A percentile compares a stretch with the other conserved stretches of the same genome.
These are phyloP conservation scores for Ormosia emarginata DNA, from an alignment of 306 rosid genomes.

Conservation along the genomic window DNA sequence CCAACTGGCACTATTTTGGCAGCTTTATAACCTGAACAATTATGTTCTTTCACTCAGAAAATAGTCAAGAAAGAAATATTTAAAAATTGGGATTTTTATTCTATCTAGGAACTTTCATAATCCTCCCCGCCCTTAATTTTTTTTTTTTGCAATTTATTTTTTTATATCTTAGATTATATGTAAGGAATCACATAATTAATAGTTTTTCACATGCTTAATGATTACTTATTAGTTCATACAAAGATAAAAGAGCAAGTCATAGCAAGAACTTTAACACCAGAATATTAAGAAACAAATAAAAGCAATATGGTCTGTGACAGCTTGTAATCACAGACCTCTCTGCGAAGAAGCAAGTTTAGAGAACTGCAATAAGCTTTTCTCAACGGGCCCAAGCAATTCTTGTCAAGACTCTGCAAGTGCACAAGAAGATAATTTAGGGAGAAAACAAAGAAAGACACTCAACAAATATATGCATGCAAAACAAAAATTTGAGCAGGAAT, in stretches of 20 bases:
- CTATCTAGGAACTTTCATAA: not conserved
- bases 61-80: not conserved
- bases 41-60: not conserved
- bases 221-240: not conserved
- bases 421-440: conserved; percentile 21
- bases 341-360: conserved; percentile 92
- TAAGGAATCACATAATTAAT: not conserved
- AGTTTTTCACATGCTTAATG: not conserved
- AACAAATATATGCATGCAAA: conserved; percentile 9
- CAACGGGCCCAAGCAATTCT: conserved; percentile 82
- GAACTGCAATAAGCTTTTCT: conserved; percentile 99
- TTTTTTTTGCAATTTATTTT: not conserved
- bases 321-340: conserved; percentile 64
- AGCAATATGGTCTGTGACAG: conserved; percentile 14
- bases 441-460: not conserved
- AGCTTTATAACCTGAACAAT: not conserved
- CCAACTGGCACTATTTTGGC: not conserved
- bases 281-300: conserved; percentile 20
- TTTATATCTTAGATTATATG: not conserved
- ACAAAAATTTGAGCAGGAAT: not conserved
- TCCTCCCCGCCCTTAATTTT: not conserved
- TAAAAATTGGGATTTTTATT: not conserved
- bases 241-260: not conserved
- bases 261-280: not conserved
- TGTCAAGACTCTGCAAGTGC: conserved; percentile 84